Percentiles rank a stretch among this genome's conserved stretches.
Evolutionary conservation across 352 stramenopile genomes (phyloP).

Genomic region (Peronospora farinosa): DNA sequence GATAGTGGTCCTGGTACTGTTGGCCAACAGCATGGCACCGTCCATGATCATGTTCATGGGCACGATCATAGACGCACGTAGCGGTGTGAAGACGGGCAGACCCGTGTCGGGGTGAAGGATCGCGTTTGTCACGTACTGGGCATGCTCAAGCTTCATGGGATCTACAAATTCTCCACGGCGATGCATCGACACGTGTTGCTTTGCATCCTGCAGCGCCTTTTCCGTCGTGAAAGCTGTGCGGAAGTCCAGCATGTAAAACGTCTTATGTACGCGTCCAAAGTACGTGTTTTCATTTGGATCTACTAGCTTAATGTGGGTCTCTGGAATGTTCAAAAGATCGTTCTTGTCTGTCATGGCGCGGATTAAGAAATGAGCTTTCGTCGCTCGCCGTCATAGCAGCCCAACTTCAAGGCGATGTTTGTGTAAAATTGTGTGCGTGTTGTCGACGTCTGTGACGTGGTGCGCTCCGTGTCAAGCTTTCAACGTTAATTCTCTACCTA

Average conservation of each 20-base stretch:
- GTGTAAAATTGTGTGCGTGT: conserved; percentile 8
- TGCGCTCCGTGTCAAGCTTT: conserved; percentile 4
- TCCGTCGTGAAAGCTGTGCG: conserved; percentile 63
- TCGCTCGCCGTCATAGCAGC: not conserved
- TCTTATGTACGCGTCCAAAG: conserved; percentile 68
- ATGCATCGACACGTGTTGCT: conserved; percentile 34
- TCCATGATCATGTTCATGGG: conserved; percentile 84
- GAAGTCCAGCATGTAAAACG: conserved; percentile 77
- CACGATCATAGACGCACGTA: conserved; percentile 84
- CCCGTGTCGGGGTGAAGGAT: conserved; percentile 75
- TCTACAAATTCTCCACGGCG: conserved; percentile 38
- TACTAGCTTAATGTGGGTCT: conserved; percentile 51
- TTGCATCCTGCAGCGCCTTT: conserved; percentile 41
- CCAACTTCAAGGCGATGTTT: conserved; percentile 10
- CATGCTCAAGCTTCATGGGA: conserved; percentile 34
- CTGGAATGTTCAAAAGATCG: conserved; percentile 13
- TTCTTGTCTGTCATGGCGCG: conserved; percentile 17
- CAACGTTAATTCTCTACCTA: conserved; percentile 8
- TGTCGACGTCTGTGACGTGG: conserved; percentile 7
- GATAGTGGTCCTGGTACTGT: conserved; percentile 55
- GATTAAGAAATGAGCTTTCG: not conserved
- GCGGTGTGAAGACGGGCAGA: conserved; percentile 50
- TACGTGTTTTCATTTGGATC: conserved; percentile 77
- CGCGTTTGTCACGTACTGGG: conserved; percentile 60
- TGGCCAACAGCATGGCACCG: conserved; percentile 72